Conservation (phyloP, 768 basidiomycete species). For the Daedaleopsis nitida region DNA sequence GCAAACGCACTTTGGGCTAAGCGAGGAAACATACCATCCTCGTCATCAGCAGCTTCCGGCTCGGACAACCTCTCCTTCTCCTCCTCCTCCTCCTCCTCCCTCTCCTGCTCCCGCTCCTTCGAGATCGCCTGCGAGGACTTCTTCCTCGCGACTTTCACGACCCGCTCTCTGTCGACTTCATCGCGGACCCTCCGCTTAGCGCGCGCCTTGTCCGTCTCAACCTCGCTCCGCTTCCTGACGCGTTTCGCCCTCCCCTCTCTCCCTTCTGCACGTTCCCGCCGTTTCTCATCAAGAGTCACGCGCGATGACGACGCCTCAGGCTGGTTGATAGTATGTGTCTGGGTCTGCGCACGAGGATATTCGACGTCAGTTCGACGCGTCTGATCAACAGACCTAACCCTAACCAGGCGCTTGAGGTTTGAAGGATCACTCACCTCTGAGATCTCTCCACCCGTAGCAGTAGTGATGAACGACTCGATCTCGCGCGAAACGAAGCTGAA, state of each 20-base stretch:
- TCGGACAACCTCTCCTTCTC: conserved; percentile 12
- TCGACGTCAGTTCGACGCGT: not conserved
- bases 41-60: conserved; percentile 16
- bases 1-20: too few relatives aligned
- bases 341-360: not conserved
- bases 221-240: conserved; percentile 17
- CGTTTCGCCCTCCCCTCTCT: conserved; percentile 19
- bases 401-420: not conserved
- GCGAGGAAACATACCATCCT: conserved; percentile 13
- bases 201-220: conserved; percentile 12
- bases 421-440: conserved; percentile 46
- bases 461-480: conserved; percentile 68
- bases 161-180: conserved; percentile 10
- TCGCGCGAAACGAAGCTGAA: conserved; percentile 72
- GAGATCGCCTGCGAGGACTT: conserved; percentile 1
- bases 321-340: not conserved
- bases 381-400: not conserved
- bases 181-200: conserved; percentile 10
- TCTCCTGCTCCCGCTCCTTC: not conserved
- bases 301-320: conserved; percentile 28
- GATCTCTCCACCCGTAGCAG: conserved; percentile 56
- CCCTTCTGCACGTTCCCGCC: conserved; percentile 13
- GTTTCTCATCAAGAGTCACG: conserved; percentile 23
- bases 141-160: conserved; percentile 10
- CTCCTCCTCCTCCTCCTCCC: too few relatives aligned